Conservation (phyloP, 306 rosid species). For the Sophora flavescens region DNA sequence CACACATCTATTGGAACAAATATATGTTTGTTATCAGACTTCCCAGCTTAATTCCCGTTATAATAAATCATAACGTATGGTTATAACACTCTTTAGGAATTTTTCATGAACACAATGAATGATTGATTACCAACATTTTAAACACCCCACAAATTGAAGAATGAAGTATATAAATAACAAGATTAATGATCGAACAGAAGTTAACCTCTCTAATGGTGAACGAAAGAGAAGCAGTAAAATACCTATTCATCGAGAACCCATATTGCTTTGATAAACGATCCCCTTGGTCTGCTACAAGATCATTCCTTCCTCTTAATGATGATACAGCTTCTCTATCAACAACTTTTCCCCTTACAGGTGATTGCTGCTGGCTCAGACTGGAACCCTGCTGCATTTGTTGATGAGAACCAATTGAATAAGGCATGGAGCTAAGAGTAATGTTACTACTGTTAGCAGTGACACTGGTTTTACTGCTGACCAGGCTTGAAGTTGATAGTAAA, state of each 20-base stretch:
- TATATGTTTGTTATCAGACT: slow-evolving; percentile 13
- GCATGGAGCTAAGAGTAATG: slow-evolving; percentile 65
- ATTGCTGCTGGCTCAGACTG: slow-evolving; percentile 54
- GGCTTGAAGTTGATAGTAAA: slow-evolving; percentile 69
- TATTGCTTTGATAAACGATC: slow-evolving; percentile 53
- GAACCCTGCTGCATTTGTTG: slow-evolving; percentile 61
- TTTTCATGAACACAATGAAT: slow-evolving; percentile 23
- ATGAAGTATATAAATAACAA: slow-evolving; percentile 23
- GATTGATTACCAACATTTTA: slow-evolving; percentile 31
- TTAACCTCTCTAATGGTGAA: slow-evolving; percentile 11
- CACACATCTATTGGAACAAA: background rate
- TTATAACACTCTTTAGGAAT: slow-evolving; percentile 6
- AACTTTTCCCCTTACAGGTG: slow-evolving; percentile 59
- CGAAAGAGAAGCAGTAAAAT: slow-evolving; percentile 31
- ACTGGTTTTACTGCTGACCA: slow-evolving; percentile 68
- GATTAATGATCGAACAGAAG: slow-evolving; percentile 27
- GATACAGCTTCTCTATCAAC: slow-evolving; percentile 54
- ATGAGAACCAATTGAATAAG: slow-evolving; percentile 63
- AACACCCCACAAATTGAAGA: slow-evolving; percentile 36
- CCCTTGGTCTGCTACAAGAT: slow-evolving; percentile 54
- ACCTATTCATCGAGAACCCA: slow-evolving; percentile 66
- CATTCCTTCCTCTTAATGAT: slow-evolving; percentile 56
- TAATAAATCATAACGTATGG: slow-evolving; percentile 19
- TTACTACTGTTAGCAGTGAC: slow-evolving; percentile 75
- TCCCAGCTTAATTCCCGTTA: slow-evolving; percentile 2